These are phyloP conservation scores for Colletotrichum brevisporum DNA, from an alignment of 2,329 filamentous ascomycete genomes.

Conservation along the genomic window DNA sequence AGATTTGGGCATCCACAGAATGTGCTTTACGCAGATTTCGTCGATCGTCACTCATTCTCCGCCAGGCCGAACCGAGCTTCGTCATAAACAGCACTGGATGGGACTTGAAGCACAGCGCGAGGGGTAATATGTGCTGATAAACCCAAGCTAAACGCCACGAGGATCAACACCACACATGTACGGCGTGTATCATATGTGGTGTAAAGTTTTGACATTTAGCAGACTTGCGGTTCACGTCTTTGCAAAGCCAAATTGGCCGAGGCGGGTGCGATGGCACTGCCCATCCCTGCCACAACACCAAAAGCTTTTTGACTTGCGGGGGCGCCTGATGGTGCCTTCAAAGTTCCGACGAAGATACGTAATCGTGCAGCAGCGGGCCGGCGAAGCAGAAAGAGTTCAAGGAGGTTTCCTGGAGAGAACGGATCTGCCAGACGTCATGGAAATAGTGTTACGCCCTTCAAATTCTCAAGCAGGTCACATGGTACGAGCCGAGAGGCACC, in stretches of 20 bases:
- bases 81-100: too few relatives aligned
- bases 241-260: not conserved
- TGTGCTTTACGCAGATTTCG: too few relatives aligned
- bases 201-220: constrained; percentile 3
- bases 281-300: constrained; percentile 5
- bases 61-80: too few relatives aligned
- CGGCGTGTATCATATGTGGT: not conserved
- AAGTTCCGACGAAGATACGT: constrained; percentile 24
- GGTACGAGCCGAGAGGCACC: not conserved
- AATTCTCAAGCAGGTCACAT: not conserved
- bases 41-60: too few relatives aligned
- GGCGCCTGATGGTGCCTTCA: not conserved
- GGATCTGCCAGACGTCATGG: constrained; percentile 25
- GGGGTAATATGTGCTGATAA: too few relatives aligned
- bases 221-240: constrained; percentile 10
- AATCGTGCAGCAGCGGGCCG: constrained; percentile 4
- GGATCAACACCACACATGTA: not conserved
- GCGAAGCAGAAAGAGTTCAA: constrained; percentile 2
- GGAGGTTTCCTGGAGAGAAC: not conserved
- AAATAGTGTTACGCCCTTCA: not conserved
- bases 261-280: not conserved
- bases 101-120: too few relatives aligned
- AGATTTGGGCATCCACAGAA: too few relatives aligned
- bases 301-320: not conserved
- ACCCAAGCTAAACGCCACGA: too few relatives aligned